A percentile compares a stretch with the other conserved stretches of the same genome.
Evolutionary conservation across 495 filamentous ascomycete species (phyloP).

Genomic region (Chaetomium tenue): DNA sequence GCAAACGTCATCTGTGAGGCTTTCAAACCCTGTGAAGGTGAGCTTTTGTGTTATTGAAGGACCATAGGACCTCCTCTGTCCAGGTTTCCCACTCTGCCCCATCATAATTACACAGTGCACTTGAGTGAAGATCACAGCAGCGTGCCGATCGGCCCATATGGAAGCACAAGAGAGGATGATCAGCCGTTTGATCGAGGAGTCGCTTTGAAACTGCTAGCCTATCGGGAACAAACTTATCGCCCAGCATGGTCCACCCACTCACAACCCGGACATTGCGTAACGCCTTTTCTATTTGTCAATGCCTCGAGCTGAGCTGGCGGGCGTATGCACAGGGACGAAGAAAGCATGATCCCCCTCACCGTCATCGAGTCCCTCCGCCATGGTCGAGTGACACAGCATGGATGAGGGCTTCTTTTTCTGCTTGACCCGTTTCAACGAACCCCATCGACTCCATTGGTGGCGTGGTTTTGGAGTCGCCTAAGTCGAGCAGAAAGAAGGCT

Average conservation of each 20-base stretch:
- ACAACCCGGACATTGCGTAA: background rate
- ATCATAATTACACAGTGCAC: background rate
- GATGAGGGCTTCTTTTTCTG: too few species aligned
- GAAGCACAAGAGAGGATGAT: background rate
- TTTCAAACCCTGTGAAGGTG: background rate
- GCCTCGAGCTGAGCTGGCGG: background rate
- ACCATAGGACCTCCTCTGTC: background rate
- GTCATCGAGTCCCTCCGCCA: background rate
- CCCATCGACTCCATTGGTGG: too few species aligned
- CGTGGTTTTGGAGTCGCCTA: background rate
- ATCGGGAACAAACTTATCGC: background rate
- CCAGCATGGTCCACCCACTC: background rate
- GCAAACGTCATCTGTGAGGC: background rate
- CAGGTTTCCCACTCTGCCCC: too few species aligned
- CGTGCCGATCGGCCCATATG: background rate
- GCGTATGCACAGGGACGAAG: background rate
- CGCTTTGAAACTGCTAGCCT: conserved; percentile 2
- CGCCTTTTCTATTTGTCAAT: background rate
- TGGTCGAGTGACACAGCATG: too few species aligned
- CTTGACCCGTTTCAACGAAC: too few species aligned
- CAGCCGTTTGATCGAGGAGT: background rate
- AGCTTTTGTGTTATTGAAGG: background rate
- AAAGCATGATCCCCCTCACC: conserved; percentile 1
- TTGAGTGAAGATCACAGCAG: background rate
- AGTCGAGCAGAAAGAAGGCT: background rate